Base-by-base conservation (phyloP, 257 asterid species). In the Nicotiana benthamiana region DNA sequence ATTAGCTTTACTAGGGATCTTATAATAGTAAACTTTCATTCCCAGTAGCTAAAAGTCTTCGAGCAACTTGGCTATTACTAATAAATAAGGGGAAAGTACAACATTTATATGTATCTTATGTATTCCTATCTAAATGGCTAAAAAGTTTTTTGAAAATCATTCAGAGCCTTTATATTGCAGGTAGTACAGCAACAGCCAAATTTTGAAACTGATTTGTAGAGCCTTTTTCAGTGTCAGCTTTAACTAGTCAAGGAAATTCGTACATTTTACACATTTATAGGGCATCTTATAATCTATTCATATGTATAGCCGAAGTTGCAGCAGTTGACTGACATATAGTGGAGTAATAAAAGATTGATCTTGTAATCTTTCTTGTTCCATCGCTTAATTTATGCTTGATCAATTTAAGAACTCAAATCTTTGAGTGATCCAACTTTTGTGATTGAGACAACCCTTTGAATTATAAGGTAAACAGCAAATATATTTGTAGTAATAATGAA, bases 181-280 rank as follows among this genome's bases (percentile, higher is more conserved):
- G 90, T 88, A 88, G 76, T 87, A 54, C 94, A 88, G 60, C 91
- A 87, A 79, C 70, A 88, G 60, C 76, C 92, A n/a, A 82, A 83
- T 28, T 89, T 90, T 90, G 96, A 89, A 40, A 81, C 82, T 9
- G 97, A 93, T 57, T 86, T 89, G 88, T 90, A 87, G 36, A 86
- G 62, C 70, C 86, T 75, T 66, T 89, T 85, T 66, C 88, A 79
- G 77, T 70, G 77, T 80, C 17, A 88, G 89, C 18, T 88, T 87
- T 83, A 92, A 90, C 32, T 89, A 82, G 87, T 68, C 66, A 61
- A 67, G 76, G 79, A 86, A 88, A 83, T 62, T 65, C 85, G 67
- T 81, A 36, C 24, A 20, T 60, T 62, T 34, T 65, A 77, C 61
- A 70, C 61, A 74, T 72, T 72, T 72, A 43, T 74, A 59, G 13